Conservation (phyloP, 2,329 filamentous ascomycete genomes). For the Colletotrichum acutatum region DNA sequence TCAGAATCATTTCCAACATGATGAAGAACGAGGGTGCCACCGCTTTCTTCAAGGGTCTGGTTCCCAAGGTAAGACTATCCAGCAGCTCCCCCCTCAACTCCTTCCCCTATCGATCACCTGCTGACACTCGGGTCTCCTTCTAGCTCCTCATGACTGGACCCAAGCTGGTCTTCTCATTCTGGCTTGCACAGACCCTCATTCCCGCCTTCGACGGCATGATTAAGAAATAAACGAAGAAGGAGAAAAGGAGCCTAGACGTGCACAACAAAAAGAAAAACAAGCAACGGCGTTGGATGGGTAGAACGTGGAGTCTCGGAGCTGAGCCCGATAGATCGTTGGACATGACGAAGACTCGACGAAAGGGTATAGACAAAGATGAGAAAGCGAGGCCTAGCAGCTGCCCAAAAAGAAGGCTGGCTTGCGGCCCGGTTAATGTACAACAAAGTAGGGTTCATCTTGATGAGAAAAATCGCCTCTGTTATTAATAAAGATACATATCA, state of each 20-base stretch:
- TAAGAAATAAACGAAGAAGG: constrained; percentile 40
- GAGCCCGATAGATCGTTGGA: constrained; percentile 50
- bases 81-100: neutral
- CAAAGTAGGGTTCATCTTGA: constrained; percentile 24
- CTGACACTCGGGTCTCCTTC: constrained; percentile 35
- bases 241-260: constrained; percentile 14
- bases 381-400: neutral
- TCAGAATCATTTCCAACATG: constrained; percentile 94
- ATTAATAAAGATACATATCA: constrained; percentile 23
- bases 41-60: constrained; percentile 97
- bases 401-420: constrained; percentile 13
- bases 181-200: constrained; percentile 98
- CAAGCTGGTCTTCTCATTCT: constrained; percentile 99
- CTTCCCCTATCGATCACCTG: neutral
- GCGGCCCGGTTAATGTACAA: constrained; percentile 32
- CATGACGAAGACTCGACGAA: constrained; percentile 13
- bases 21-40: constrained; percentile 85
- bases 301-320: constrained; percentile 31
- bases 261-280: neutral
- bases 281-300: constrained; percentile 37
- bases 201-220: constrained; percentile 79
- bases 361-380: constrained; percentile 19
- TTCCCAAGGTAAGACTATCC: constrained; percentile 77
- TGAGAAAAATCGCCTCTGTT: constrained; percentile 31
- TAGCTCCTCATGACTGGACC: constrained; percentile 97